Conservation (phyloP, 139 green algal genomes). For the Limnomonas spitsbergensis region DNA sequence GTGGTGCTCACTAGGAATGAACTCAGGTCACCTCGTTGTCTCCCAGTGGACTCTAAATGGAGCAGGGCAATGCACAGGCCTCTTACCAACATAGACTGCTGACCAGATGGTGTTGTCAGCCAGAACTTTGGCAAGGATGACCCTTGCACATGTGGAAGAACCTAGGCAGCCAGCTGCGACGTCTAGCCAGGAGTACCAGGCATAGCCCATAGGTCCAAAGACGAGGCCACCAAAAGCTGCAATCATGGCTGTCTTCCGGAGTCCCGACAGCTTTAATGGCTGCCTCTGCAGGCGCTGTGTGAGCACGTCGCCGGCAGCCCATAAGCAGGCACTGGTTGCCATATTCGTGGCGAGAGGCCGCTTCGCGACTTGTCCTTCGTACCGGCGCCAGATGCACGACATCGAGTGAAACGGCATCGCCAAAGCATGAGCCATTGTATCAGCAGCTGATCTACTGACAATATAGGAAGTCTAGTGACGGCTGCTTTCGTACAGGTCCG, state of each 20-base stretch:
- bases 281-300: constrained; percentile 21
- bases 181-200: constrained; percentile 19
- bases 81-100: constrained; percentile 24
- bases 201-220: constrained; percentile 39
- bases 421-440: constrained; percentile 9
- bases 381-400: constrained; percentile 27
- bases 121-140: constrained; percentile 12
- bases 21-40: too few species aligned
- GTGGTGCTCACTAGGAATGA: too few species aligned
- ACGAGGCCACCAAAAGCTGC: constrained; percentile 36
- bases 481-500: not conserved
- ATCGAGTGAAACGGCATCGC: constrained; percentile 19
- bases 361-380: constrained; percentile 31
- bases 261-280: constrained; percentile 18
- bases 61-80: too few species aligned
- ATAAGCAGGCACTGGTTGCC: constrained; percentile 30
- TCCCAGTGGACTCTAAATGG: too few species aligned
- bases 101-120: constrained; percentile 42
- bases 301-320: constrained; percentile 38
- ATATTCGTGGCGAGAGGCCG: constrained; percentile 32
- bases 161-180: not conserved
- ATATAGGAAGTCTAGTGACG: not conserved
- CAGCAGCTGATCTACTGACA: not conserved
- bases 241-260: constrained; percentile 23
- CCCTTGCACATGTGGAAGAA: not conserved